phyloP scores from a whole-genome alignment of 2,329 filamentous ascomycete genomes.

The Neonectria coccinea region DNA sequence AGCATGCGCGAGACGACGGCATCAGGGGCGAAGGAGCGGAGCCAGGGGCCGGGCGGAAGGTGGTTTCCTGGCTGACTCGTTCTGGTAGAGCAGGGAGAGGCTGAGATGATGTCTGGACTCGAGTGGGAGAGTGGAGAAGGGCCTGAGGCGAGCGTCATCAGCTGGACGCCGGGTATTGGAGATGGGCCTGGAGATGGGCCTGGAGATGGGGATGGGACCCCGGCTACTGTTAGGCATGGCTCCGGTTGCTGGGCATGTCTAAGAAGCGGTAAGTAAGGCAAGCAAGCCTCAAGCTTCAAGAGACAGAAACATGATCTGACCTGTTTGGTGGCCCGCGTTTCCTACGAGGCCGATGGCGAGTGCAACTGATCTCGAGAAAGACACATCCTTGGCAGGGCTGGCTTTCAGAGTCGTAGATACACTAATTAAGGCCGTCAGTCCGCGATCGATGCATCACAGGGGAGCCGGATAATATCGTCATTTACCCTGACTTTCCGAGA shows the following conservation, averaged over 20 bases:
- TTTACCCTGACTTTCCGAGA: slow-evolving; percentile 40
- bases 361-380: slow-evolving; percentile 36
- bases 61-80: background rate
- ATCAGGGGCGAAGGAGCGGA: slow-evolving; percentile 35
- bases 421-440: slow-evolving; percentile 24
- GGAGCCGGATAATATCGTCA: background rate
- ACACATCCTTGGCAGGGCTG: slow-evolving; percentile 35
- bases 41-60: slow-evolving; percentile 26
- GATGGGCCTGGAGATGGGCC: background rate
- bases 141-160: slow-evolving; percentile 17
- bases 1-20: slow-evolving; percentile 38
- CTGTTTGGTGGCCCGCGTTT: slow-evolving; percentile 43
- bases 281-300: too few species aligned
- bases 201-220: background rate
- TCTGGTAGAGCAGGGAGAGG: background rate
- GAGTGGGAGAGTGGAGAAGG: slow-evolving; percentile 16
- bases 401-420: slow-evolving; percentile 27
- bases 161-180: slow-evolving; percentile 2
- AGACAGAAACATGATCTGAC: background rate
- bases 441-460: background rate
- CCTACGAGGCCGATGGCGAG: slow-evolving; percentile 35
- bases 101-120: slow-evolving; percentile 19
- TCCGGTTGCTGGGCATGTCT: slow-evolving; percentile 22
- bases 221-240: background rate
- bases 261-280: too few species aligned